Base-by-base conservation (phyloP, 163 green algal species). In the Volvox carteri region DNA sequence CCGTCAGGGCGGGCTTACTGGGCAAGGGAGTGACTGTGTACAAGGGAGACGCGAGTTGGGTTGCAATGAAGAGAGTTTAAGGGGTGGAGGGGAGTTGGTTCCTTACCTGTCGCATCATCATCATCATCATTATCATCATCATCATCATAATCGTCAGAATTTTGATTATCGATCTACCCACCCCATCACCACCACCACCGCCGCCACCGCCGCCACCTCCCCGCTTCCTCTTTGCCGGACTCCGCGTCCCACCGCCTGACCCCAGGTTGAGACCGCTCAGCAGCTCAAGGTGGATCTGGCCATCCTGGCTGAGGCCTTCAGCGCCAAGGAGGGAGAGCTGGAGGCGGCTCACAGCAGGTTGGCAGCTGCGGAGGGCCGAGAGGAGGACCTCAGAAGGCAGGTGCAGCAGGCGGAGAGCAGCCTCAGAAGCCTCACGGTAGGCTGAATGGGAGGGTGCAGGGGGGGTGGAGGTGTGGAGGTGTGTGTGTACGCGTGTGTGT, bases 231-330 rank as follows among this genome's bases (percentile, higher is more conserved):
- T n/a, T n/a, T n/a, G n/a, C n/a, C n/a, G n/a, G n/a, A n/a, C n/a
- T n/a, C n/a, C n/a, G n/a, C n/a, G n/a, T n/a, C n/a, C n/a, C n/a
- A n/a, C n/a, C n/a, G n/a, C n/a, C n/a, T n/a, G n/a, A n/a, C n/a
- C 2, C 30, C 58, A 86, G 78, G 83, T 90, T 46, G 85, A 90
- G 58, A 60, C 85, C 5, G 58, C 75, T 18, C 85, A 90, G 85
- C 85, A 90, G 58, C 60, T 90, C 16, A 86, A 90, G 60, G 5
- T 89, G 30, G 84, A 89, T 54, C 84, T 89, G 39, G 84, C 84
- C 28, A 84, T 89, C 72, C 70, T 89, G 84, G 84, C 84, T 28
- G 84, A 89, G 72, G 84, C 84, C 18, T 89, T 84, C 54, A 33
- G 18, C 72, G 16, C 84, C 39, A 84, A 84, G 54, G 84, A 89